Percentiles rank a stretch among this genome's conserved stretches.
These are phyloP conservation scores for Colletotrichum neosansevieriae DNA, from an alignment of 2,329 filamentous ascomycete genomes.

Conservation along the genomic window DNA sequence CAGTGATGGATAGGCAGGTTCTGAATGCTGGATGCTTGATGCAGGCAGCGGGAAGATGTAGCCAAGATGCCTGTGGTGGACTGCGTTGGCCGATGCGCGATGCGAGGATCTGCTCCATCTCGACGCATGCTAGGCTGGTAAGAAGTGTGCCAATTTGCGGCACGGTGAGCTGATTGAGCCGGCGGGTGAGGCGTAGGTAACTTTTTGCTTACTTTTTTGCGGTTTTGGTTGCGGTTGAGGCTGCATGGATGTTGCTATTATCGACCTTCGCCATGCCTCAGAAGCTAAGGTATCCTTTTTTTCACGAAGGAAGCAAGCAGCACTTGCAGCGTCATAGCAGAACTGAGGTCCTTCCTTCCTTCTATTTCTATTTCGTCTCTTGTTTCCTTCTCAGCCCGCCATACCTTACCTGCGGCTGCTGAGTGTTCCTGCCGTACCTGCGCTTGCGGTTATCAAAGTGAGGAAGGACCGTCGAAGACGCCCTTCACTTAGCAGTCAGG, in stretches of 20 bases:
- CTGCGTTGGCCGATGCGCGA: background rate
- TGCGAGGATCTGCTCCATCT: constrained; percentile 26
- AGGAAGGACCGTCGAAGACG: constrained; percentile 1
- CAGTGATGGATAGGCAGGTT: constrained; percentile 14
- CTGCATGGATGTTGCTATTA: constrained; percentile 5
- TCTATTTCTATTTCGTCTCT: too few species aligned
- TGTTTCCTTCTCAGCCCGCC: background rate
- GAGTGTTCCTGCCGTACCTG: background rate
- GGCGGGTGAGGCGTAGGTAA: constrained; percentile 8
- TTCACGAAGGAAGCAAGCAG: background rate
- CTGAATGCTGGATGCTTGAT: background rate
- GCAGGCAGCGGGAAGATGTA: constrained; percentile 2
- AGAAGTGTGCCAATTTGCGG: constrained; percentile 10
- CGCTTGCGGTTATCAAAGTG: background rate
- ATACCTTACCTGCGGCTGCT: background rate
- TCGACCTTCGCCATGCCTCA: background rate
- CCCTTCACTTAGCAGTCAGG: constrained; percentile 1
- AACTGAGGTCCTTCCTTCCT: background rate
- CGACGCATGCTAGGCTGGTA: constrained; percentile 5
- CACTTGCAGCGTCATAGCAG: constrained; percentile 9
- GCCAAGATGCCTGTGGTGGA: constrained; percentile 6
- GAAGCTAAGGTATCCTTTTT: too few species aligned
- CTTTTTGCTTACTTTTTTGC: background rate
- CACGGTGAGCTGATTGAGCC: constrained; percentile 17
- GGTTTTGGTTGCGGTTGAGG: constrained; percentile 11